Evolutionary conservation across 2,329 filamentous ascomycete genomes (phyloP).

Genomic region (Falciphora oryzae): DNA sequence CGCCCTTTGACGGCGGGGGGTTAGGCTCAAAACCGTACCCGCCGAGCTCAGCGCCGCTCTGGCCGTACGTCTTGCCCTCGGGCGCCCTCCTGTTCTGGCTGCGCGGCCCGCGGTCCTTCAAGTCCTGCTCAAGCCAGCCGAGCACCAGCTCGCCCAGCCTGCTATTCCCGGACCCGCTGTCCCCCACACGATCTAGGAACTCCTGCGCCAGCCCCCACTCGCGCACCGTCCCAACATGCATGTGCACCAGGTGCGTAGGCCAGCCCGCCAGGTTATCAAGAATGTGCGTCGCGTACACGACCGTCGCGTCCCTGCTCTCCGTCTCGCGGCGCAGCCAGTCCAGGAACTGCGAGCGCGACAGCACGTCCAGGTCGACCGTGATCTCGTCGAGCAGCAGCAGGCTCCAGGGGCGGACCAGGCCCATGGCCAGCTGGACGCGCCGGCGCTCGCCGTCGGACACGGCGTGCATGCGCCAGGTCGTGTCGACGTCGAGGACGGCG

Average conservation of each 20-base stretch:
- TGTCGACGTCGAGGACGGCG: slow-evolving; percentile 83
- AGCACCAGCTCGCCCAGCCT: slow-evolving; percentile 82
- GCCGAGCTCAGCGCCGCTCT: slow-evolving; percentile 44
- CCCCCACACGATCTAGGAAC: slow-evolving; percentile 45
- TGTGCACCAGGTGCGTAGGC: slow-evolving; percentile 94
- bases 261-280: slow-evolving; percentile 90
- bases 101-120: slow-evolving; percentile 72
- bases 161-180: slow-evolving; percentile 63
- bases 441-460: slow-evolving; percentile 89
- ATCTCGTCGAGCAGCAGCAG: slow-evolving; percentile 92
- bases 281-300: slow-evolving; percentile 97
- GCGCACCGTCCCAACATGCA: slow-evolving; percentile 83
- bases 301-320: slow-evolving; percentile 72
- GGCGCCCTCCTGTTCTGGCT: slow-evolving; percentile 47
- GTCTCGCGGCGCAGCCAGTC: slow-evolving; percentile 84
- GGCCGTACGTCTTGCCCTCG: slow-evolving; percentile 60
- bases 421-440: slow-evolving; percentile 94
- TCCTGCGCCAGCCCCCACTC: slow-evolving; percentile 72
- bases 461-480: slow-evolving; percentile 90
- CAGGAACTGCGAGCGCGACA: slow-evolving; percentile 79
- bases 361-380: slow-evolving; percentile 89
- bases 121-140: slow-evolving; percentile 76
- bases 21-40: slow-evolving; percentile 53
- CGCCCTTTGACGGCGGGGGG: slow-evolving; percentile 15
- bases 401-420: slow-evolving; percentile 83